phyloP scores from a whole-genome alignment of 176 grass and related monocot species.

The Avena eriantha region DNA sequence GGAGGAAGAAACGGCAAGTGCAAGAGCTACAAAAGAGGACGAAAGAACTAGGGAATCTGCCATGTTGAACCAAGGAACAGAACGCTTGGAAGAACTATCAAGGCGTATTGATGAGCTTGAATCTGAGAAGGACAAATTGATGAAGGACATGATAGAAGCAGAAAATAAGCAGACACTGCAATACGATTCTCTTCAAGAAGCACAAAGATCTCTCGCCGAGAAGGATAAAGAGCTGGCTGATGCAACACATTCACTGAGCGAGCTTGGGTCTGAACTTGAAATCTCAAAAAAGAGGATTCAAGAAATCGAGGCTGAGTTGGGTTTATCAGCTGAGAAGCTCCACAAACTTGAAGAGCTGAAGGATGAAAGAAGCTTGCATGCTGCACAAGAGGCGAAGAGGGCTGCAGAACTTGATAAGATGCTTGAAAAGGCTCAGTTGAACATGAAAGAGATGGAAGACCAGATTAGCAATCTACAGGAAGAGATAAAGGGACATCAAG shows the following conservation, averaged over 20 bases:
- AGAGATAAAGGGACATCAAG: conserved; percentile 66
- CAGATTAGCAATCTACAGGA: conserved; percentile 68
- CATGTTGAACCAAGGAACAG: conserved; percentile 50
- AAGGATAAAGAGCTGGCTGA: conserved; percentile 74
- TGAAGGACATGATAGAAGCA: conserved; percentile 66
- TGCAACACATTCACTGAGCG: conserved; percentile 53
- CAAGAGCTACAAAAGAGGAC: conserved; percentile 19
- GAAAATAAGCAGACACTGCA: conserved; percentile 75
- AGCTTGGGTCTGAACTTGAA: conserved; percentile 59
- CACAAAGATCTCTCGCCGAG: conserved; percentile 52
- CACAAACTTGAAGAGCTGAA: conserved; percentile 68
- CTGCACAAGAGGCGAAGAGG: conserved; percentile 70
- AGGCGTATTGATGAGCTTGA: conserved; percentile 80
- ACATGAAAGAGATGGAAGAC: conserved; percentile 77
- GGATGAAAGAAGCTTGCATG: conserved; percentile 67
- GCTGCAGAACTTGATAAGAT: conserved; percentile 72
- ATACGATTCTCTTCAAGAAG: conserved; percentile 68
- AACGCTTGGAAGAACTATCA: conserved; percentile 55
- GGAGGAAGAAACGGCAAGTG: conserved; percentile 42
- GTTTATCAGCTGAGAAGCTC: conserved; percentile 56
- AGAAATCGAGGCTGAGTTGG: conserved; percentile 61
- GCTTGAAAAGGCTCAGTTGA: conserved; percentile 60
- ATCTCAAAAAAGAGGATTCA: conserved; percentile 62
- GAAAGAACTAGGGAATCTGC: conserved; percentile 49
- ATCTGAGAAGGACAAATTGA: conserved; percentile 59